Percentiles rank a stretch among this genome's conserved stretches.
Evolutionary conservation across 768 basidiomycete genomes (phyloP).

Genomic region (Chalciporus piperatus): DNA sequence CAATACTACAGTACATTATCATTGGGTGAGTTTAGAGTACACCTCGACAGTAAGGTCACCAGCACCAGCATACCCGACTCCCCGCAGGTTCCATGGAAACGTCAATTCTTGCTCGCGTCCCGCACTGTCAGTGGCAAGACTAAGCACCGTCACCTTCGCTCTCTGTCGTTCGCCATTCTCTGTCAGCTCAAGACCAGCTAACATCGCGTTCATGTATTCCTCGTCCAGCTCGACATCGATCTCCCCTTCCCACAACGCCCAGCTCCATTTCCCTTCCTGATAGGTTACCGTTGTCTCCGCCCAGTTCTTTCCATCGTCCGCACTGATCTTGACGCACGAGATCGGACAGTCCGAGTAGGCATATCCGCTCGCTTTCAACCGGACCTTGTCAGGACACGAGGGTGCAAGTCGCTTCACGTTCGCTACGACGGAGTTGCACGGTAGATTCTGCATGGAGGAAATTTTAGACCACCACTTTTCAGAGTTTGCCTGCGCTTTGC

Average conservation of each 20-base stretch:
- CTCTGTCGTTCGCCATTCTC: slow-evolving; percentile 11
- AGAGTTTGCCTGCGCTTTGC: slow-evolving; percentile 22
- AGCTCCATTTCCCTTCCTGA: slow-evolving; percentile 66
- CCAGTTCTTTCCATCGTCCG: slow-evolving; percentile 55
- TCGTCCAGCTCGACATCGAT: slow-evolving; percentile 33
- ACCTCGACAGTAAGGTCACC: slow-evolving; percentile 14
- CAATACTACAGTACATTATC: too few relatives aligned
- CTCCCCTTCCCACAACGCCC: slow-evolving; percentile 65
- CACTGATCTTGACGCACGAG: slow-evolving; percentile 46
- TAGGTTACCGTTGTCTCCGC: slow-evolving; percentile 50
- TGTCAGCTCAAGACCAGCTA: neutral
- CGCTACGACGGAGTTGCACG: slow-evolving; percentile 62
- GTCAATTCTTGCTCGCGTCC: slow-evolving; percentile 50
- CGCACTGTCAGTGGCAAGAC: slow-evolving; percentile 50
- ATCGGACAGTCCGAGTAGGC: slow-evolving; percentile 52
- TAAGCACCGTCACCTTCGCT: slow-evolving; percentile 28
- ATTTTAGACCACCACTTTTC: slow-evolving; percentile 49
- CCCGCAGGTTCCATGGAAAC: slow-evolving; percentile 63
- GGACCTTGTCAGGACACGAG: slow-evolving; percentile 21
- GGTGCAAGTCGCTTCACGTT: slow-evolving; percentile 7
- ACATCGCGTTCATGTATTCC: slow-evolving; percentile 16
- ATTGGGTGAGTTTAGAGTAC: too few relatives aligned
- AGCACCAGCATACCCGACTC: slow-evolving; percentile 46
- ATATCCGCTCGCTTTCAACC: slow-evolving; percentile 48
- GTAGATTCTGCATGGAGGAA: slow-evolving; percentile 56